Conservation (phyloP, 2,329 filamentous ascomycete genomes). For the Ophiostoma triangulosporum region DNA sequence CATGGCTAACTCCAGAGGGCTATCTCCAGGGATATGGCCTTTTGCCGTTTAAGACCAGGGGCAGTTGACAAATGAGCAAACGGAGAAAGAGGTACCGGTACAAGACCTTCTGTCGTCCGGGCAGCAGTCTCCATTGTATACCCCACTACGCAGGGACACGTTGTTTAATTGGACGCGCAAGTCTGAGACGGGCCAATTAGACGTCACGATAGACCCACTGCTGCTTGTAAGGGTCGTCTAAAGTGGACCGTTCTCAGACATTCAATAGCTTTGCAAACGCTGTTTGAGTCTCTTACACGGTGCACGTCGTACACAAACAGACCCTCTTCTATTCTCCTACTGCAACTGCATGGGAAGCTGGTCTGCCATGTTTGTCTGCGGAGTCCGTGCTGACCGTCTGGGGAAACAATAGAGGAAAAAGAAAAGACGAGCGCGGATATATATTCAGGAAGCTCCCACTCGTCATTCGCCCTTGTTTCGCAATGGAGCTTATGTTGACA, state of each 20-base stretch:
- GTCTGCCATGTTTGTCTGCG: not conserved
- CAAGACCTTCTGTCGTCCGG: not conserved
- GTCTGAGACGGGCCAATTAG: constrained; percentile 3
- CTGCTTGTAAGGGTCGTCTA: not conserved
- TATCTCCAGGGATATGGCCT: not conserved
- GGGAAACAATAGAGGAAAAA: not conserved
- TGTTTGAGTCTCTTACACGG: not conserved
- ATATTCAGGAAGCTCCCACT: constrained; percentile 11
- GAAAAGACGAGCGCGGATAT: constrained; percentile 4
- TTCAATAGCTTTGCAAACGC: not conserved
- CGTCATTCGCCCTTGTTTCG: constrained; percentile 3
- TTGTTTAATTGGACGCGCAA: constrained; percentile 9
- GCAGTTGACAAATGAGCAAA: not conserved
- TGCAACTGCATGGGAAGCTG: not conserved
- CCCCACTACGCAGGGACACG: not conserved
- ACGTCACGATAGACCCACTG: not conserved
- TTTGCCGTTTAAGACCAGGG: not conserved
- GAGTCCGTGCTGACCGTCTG: not conserved
- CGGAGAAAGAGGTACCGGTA: not conserved
- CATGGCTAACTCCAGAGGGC: no score
- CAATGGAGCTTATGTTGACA: constrained; percentile 1
- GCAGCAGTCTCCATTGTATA: not conserved
- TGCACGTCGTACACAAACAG: no score
- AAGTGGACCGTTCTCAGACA: not conserved
- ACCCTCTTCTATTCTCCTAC: not conserved